Base-by-base conservation (phyloP, 2,329 filamentous ascomycete species). In the Fusarium sublunatum region DNA sequence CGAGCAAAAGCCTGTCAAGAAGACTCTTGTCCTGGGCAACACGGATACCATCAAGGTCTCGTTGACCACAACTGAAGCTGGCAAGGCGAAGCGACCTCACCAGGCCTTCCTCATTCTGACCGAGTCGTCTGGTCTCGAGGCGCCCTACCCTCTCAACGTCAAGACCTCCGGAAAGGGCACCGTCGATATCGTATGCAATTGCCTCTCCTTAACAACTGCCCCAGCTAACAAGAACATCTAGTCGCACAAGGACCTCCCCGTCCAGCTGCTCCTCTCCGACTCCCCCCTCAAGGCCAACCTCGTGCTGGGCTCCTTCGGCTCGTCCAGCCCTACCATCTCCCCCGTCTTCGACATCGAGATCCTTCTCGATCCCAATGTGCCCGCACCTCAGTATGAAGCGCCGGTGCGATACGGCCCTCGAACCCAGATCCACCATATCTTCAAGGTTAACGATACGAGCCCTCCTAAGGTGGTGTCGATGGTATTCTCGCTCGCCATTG, bases 101-200 rank as follows among this genome's bases (percentile, higher is more conserved):
- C 95, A 99, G 79, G 93, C 93, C 6, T 97, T 97, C 81, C 83
- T 99, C 50, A 83, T 95, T 13, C 78, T 99, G 55, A 88, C 86
- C 70, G 93, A 98, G 69, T 80, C 83, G 11, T 89, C 88, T 10
- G 92, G 91, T 32, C 82, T 99, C 42, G 93, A 98, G 77, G 89
- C 93, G 24, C 93, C 93, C 1, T 97, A 94, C 72, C 88, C 93
- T 2, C 83, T 99, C 70, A 88, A 81, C 10, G 81, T 96, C 43
- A 97, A 96, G 81, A 91, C 95, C 9, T 92, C 84, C 71, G 95
- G 95, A 67, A 97, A 97, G 79, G 92, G 86, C 22, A 88, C 88
- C 52, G 83, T 97, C 29, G 90, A 96, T 69, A 81, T 99, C 77
- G 93, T 98, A 85, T 66, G 89, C 35, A 47, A 42, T 40, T 26